Evolutionary conservation across 2,329 filamentous ascomycete genomes (phyloP), one percentile per base, ranked within the genome.

Genomic region (Aspergillus sp.): DNA sequence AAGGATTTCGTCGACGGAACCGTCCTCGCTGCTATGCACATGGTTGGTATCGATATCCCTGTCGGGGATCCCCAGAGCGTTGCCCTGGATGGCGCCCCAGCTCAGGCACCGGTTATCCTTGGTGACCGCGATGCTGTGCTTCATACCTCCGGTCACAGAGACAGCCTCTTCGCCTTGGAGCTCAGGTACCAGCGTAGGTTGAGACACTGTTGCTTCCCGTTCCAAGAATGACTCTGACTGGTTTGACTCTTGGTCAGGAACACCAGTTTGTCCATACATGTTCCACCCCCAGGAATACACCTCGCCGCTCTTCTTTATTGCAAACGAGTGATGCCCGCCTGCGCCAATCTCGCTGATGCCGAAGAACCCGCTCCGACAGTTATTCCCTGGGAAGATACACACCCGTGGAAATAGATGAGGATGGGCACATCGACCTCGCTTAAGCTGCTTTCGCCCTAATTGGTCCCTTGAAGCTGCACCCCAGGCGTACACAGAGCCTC

Each of bases 271-370:
- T 63, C 88, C 89, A 74, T 89, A 93, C 77, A 90, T 91, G 81
- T 95, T 95, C 13, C 91, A 82, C 11, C 91, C 91, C 91, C 91
- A 95, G 0, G 87, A 84, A 78, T 86, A 93, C 34, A 75, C 70
- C 38, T 72, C 72, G 28, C 81, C 79, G 8, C 71, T 59, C 0
- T 68, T 69, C 61, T 74, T 73, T 43, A 83, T 77, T 46, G 81
- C 81, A n/a, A 82, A 79, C 1, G 81, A 80, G 64, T 82, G 80
- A 69, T 82, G 81, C 2, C 53, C 46, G 1, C 73, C 73, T 34
- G 66, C 69, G 19, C 67, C 67, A 57, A 75, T 67, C 17, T 63
- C 65, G 50, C 88, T 84, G 62, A 80, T 78, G 65, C 82, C 80
- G 66, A 80, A 81, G 43, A 45, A 30, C n/a, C 17, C 23, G 6